phyloP scores from a whole-genome alignment of 2,329 filamentous ascomycete species.

The Ophiostoma tasmaniense region DNA sequence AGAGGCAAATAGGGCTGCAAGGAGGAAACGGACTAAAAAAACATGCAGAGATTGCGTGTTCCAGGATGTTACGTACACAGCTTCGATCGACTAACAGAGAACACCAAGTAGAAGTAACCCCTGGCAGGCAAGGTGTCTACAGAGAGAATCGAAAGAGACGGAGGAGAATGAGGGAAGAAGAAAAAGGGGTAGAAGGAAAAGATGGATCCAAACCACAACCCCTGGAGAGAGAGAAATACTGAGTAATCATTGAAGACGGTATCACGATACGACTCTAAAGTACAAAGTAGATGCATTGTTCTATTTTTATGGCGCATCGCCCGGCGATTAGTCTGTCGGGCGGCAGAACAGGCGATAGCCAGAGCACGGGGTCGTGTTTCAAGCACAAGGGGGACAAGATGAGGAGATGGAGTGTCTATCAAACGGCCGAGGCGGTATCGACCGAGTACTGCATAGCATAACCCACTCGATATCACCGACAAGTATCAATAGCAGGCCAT shows the following conservation, averaged over 20 bases:
- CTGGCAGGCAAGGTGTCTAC: background rate
- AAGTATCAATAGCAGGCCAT: background rate
- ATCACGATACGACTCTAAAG: background rate
- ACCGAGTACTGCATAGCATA: background rate
- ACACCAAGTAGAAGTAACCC: background rate
- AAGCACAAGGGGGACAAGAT: background rate
- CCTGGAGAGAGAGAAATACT: background rate
- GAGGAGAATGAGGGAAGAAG: background rate
- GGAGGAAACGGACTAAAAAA: background rate
- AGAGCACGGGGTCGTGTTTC: background rate
- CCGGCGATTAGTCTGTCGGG: background rate
- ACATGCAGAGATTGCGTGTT: background rate
- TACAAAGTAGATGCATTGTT: background rate
- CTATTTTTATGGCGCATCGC: slow-evolving; percentile 3
- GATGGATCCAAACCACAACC: background rate
- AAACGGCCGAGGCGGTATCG: background rate
- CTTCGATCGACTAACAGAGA: background rate
- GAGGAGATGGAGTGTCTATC: background rate
- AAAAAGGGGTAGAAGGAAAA: background rate
- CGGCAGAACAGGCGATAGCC: background rate
- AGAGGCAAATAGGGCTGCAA: background rate
- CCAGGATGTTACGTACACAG: background rate
- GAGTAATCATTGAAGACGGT: no score
- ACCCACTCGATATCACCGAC: background rate
- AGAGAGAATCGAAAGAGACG: background rate